Evolutionary conservation across 768 basidiomycete genomes (phyloP).

Genomic region (Russula sp.): DNA sequence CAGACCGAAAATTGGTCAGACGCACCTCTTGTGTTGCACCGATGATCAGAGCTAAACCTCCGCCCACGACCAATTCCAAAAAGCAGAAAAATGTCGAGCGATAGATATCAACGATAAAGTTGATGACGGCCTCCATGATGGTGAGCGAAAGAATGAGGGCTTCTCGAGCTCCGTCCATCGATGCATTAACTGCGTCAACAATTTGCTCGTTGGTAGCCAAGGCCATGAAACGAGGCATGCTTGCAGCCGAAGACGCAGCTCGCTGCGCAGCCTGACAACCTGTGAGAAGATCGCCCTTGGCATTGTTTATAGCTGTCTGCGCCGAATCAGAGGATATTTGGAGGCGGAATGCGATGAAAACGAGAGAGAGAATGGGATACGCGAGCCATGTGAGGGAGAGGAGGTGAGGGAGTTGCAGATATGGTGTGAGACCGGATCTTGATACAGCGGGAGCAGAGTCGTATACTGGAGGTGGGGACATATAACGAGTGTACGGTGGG

Average conservation of each 20-base stretch:
- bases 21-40: slow-evolving; percentile 76
- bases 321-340: slow-evolving; percentile 65
- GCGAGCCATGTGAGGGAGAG: slow-evolving; percentile 88
- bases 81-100: slow-evolving; percentile 93
- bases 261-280: slow-evolving; percentile 81
- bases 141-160: slow-evolving; percentile 71
- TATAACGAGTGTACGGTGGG: slow-evolving; percentile 24
- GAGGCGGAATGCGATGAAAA: slow-evolving; percentile 82
- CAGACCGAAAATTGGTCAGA: slow-evolving; percentile 10
- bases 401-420: slow-evolving; percentile 75
- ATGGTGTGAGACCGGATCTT: slow-evolving; percentile 54
- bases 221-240: slow-evolving; percentile 85
- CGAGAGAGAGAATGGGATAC: slow-evolving; percentile 80
- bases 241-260: slow-evolving; percentile 75
- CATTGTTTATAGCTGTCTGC: slow-evolving; percentile 55
- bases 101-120: slow-evolving; percentile 88
- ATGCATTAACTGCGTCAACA: slow-evolving; percentile 68
- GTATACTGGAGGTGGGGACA: slow-evolving; percentile 49
- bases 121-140: slow-evolving; percentile 79
- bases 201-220: slow-evolving; percentile 76
- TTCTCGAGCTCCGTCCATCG: slow-evolving; percentile 67
- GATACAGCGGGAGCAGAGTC: slow-evolving; percentile 33
- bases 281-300: slow-evolving; percentile 69
- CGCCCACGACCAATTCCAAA: slow-evolving; percentile 80
- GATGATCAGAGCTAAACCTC: slow-evolving; percentile 73